Conservation (phyloP, 345 rosid species). For the Firmiana major region DNA sequence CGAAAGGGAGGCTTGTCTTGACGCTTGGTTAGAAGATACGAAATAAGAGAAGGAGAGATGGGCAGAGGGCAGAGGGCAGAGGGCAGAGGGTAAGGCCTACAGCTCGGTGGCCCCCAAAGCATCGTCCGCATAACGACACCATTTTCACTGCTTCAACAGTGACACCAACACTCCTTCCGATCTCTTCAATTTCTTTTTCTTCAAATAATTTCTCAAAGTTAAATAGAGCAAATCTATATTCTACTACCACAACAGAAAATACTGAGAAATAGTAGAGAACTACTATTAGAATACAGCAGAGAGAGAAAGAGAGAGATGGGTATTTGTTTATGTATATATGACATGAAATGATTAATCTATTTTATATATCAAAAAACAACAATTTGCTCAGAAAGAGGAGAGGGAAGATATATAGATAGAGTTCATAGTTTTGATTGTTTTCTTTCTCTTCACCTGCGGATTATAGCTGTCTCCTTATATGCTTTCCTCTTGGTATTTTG, state of each 20-base stretch:
- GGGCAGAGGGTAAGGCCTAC: constrained; percentile 11
- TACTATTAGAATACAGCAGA: background rate
- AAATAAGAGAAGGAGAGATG: constrained; percentile 28
- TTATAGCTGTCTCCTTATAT: constrained; percentile 40
- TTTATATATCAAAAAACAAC: background rate
- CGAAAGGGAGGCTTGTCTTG: constrained; percentile 21
- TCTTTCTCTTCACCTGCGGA: constrained; percentile 38
- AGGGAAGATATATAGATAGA: background rate
- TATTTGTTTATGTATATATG: background rate
- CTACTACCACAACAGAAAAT: background rate
- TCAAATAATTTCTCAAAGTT: background rate
- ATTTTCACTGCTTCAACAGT: constrained; percentile 7
- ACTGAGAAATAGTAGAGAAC: background rate
- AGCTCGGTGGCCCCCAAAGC: constrained; percentile 18
- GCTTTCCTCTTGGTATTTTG: constrained; percentile 9
- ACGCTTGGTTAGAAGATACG: constrained; percentile 16
- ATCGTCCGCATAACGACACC: constrained; percentile 15
- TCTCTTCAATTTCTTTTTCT: background rate
- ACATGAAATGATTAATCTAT: constrained; percentile 5
- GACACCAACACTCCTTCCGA: background rate
- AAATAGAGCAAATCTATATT: background rate
- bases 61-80: constrained; percentile 3
- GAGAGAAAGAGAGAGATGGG: background rate
- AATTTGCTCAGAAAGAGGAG: background rate
- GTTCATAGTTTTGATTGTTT: constrained; percentile 7